Base-by-base conservation (phyloP, 2,329 filamentous ascomycete species). In the Periconia sp. region DNA sequence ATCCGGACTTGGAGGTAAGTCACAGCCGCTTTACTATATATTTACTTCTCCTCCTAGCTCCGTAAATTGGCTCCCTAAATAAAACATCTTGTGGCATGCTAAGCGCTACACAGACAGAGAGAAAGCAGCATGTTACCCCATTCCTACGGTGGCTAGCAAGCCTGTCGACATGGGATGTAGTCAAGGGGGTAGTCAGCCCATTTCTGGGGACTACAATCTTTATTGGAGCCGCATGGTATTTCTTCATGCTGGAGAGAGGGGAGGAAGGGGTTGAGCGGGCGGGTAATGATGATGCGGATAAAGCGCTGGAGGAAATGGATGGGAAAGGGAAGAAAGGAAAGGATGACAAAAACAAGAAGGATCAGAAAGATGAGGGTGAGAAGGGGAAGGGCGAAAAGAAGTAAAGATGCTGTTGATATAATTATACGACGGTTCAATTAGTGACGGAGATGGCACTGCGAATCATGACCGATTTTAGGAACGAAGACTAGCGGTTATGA, bases 1-100 rank as follows among this genome's bases (percentile, higher is more conserved):
- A 77, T 56, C 77, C 77, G 1, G 76, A 78, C 48, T 50, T 79
- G 13, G 72, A 73, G 35, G 55, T 66, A 49, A 8, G 47, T 53
- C n/a, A 9, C 23, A 13, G 13, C 22, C n/a, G n/a, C n/a, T n/a
- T n/a, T n/a, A n/a, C n/a, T n/a, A n/a, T n/a, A n/a, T n/a, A n/a
- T n/a, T n/a, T n/a, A n/a, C n/a, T n/a, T n/a, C n/a, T n/a, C n/a
- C n/a, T n/a, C n/a, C n/a, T n/a, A n/a, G n/a, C n/a, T n/a, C n/a
- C n/a, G n/a, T n/a, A n/a, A n/a, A n/a, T n/a, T n/a, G n/a, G n/a
- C n/a, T n/a, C n/a, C n/a, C n/a, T n/a, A n/a, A n/a, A n/a, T n/a
- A n/a, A n/a, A n/a, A n/a, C n/a, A n/a, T n/a, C n/a, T n/a, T 30
- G 28, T 30, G 30, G 7, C 19, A 17, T 21, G 22, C 15, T 15